These are phyloP conservation scores for Pseudozyma thailandica DNA, from an alignment of 1,284 basidiomycete species.

Conservation along the genomic window DNA sequence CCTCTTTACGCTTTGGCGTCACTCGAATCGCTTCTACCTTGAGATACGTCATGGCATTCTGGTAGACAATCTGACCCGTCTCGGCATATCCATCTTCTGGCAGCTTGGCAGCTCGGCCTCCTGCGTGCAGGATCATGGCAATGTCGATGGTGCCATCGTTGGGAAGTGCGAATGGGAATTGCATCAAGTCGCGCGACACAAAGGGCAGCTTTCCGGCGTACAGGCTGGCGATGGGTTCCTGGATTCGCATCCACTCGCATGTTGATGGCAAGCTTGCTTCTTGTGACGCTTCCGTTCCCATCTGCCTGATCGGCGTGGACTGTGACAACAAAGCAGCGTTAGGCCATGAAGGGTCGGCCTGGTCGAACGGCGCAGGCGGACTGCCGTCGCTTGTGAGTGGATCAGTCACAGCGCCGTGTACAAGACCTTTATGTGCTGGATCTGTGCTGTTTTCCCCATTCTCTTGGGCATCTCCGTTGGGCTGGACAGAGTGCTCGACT, in stretches of 20 bases:
- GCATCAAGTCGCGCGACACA: conserved; percentile 63
- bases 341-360: conserved; percentile 55
- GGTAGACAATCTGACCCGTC: conserved; percentile 54
- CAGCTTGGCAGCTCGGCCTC: conserved; percentile 56
- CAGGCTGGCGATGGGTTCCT: conserved; percentile 51
- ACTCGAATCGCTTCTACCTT: conserved; percentile 64
- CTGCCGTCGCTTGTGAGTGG: conserved; percentile 19
- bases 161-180: conserved; percentile 63
- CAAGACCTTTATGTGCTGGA: not conserved
- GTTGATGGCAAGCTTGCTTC: not conserved
- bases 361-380: conserved; percentile 27
- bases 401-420: conserved; percentile 55
- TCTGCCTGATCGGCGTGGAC: conserved; percentile 2
- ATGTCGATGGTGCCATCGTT: conserved; percentile 61
- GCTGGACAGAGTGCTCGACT: not conserved
- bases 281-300: conserved; percentile 4
- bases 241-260: conserved; percentile 49
- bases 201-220: conserved; percentile 66
- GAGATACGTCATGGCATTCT: conserved; percentile 55
- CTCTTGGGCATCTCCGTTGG: not conserved
- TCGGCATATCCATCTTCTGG: conserved; percentile 54
- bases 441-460: conserved; percentile 3
- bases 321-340: conserved; percentile 16
- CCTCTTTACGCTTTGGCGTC: conserved; percentile 50
- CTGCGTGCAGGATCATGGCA: conserved; percentile 52